Conservation (phyloP, 1,139 yeast species). For the Zhuliangozyma blackwelliae region DNA sequence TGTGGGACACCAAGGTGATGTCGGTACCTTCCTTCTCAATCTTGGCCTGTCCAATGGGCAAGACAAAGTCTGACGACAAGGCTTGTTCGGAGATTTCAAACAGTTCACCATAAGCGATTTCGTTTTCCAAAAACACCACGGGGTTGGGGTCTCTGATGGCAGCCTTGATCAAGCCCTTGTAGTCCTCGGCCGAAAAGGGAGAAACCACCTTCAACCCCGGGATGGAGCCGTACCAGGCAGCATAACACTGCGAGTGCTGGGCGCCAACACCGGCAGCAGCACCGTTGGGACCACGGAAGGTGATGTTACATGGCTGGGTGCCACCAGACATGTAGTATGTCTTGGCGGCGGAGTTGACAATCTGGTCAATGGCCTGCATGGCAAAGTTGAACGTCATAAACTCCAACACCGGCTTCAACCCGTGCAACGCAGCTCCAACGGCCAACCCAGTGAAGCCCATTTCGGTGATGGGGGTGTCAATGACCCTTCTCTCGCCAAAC, state of each 20-base stretch:
- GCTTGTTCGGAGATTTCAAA: slow-evolving; percentile 90
- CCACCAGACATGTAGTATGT: slow-evolving; percentile 99
- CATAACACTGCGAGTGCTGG: slow-evolving; percentile 96
- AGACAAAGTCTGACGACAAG: slow-evolving; percentile 77
- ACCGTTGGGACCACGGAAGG: slow-evolving; percentile 99
- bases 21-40: slow-evolving; percentile 91
- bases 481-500: slow-evolving; percentile 93
- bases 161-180: slow-evolving; percentile 92
- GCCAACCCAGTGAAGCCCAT: slow-evolving; percentile 98
- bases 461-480: slow-evolving; percentile 98
- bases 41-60: slow-evolving; percentile 96
- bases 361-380: slow-evolving; percentile 98
- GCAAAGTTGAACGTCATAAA: slow-evolving; percentile 99
- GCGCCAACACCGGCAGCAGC: slow-evolving; percentile 99
- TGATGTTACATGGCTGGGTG: slow-evolving; percentile 92
- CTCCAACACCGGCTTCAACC: slow-evolving; percentile 95
- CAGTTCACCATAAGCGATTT: slow-evolving; percentile 86
- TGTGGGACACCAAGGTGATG: slow-evolving; percentile 82
- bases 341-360: slow-evolving; percentile 97
- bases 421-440: slow-evolving; percentile 96
- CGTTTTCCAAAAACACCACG: slow-evolving; percentile 92
- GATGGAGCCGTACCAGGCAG: slow-evolving; percentile 97
- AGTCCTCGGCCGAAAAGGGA: slow-evolving; percentile 94
- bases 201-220: slow-evolving; percentile 97
- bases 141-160: slow-evolving; percentile 99